Conservation (phyloP, 768 basidiomycete species). For the Lactarius akahatsu region DNA sequence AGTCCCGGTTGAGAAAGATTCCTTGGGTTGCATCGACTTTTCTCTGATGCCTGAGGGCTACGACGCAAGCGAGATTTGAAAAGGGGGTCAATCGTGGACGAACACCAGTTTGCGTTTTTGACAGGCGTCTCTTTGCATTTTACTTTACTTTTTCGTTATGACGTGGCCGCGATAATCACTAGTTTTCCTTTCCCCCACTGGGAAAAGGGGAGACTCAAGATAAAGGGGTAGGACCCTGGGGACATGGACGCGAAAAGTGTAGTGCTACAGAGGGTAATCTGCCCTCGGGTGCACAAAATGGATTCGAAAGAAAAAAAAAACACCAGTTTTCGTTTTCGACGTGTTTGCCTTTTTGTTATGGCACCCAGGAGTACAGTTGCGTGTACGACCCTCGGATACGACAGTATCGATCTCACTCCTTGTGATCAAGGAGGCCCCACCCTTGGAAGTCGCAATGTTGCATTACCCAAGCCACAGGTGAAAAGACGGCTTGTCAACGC, state of each 20-base stretch:
- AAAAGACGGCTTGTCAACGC: background rate
- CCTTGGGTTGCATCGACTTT: conserved; percentile 26
- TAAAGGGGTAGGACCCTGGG: too few relatives aligned
- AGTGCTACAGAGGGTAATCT: too few relatives aligned
- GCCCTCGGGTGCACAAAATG: too few relatives aligned
- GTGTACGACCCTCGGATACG: background rate
- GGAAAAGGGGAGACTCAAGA: too few relatives aligned
- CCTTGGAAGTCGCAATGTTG: background rate
- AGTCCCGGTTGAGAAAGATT: background rate
- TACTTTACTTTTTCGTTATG: background rate
- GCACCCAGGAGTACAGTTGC: background rate
- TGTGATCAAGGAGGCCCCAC: background rate
- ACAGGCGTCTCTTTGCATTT: background rate
- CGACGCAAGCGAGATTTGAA: background rate
- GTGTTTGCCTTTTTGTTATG: background rate
- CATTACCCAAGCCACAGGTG: background rate
- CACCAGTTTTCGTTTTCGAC: background rate
- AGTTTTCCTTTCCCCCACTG: background rate
- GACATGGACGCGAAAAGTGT: too few relatives aligned
- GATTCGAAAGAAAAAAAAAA: too few relatives aligned
- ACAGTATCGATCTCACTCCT: too few relatives aligned
- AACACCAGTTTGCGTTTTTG: background rate
- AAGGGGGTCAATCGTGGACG: background rate
- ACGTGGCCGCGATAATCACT: background rate
- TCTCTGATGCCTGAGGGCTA: conserved; percentile 18